phyloP scores from a whole-genome alignment of 352 stramenopile genomes.

The Phytophthora pinifolia region DNA sequence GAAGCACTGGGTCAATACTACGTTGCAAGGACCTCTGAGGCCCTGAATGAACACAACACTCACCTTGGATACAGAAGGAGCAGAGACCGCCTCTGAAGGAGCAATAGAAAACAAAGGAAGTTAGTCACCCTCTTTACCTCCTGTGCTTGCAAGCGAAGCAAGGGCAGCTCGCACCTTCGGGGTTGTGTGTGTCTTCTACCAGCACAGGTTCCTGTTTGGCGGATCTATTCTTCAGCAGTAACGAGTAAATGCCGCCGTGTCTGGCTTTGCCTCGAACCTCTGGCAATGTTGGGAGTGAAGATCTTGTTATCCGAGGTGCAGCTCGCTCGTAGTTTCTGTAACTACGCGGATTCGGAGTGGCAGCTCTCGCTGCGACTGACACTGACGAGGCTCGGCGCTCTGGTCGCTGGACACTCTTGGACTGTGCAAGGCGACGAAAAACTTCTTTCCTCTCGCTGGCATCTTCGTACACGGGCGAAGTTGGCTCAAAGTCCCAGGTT shows the following conservation, averaged over 20 bases:
- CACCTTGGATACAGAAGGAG: slow-evolving; percentile 23
- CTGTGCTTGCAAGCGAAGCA: too few relatives aligned
- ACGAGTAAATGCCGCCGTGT: slow-evolving; percentile 78
- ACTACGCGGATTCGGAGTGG: slow-evolving; percentile 28
- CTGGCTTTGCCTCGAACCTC: slow-evolving; percentile 57
- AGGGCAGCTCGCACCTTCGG: slow-evolving; percentile 8
- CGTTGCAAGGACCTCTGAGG: neutral
- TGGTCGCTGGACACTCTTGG: slow-evolving; percentile 28
- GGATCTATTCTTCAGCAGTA: slow-evolving; percentile 65
- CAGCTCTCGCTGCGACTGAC: slow-evolving; percentile 11
- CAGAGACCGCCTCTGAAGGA: slow-evolving; percentile 4
- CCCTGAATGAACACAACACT: neutral
- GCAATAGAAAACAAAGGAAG: neutral
- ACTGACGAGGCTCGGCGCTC: slow-evolving; percentile 15
- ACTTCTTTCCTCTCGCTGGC: slow-evolving; percentile 9
- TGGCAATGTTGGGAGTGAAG: slow-evolving; percentile 19
- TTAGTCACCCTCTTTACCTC: neutral
- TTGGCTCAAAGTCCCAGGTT: slow-evolving; percentile 28
- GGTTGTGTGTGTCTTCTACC: slow-evolving; percentile 45
- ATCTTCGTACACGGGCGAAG: slow-evolving; percentile 22
- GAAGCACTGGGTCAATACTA: slow-evolving; percentile 1
- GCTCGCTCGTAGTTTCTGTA: slow-evolving; percentile 18
- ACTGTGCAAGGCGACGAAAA: slow-evolving; percentile 11
- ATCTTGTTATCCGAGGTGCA: slow-evolving; percentile 16
- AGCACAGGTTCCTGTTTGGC: slow-evolving; percentile 53